Base-by-base conservation (phyloP, 148 eudicot species). In the Dianthus caryophyllus region DNA sequence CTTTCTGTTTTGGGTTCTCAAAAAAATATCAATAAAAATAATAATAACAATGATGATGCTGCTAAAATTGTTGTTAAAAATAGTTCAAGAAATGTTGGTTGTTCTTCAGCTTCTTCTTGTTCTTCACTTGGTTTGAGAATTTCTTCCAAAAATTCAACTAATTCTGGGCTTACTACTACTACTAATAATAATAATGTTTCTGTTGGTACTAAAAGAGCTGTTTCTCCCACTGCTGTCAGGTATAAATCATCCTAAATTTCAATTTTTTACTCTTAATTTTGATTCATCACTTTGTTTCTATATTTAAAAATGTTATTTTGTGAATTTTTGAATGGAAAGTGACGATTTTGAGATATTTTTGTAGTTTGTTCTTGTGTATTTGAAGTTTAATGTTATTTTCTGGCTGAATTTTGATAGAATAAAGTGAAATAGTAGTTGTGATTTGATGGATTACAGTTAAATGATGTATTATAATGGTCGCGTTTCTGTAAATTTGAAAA, bases 181-280 rank as follows among this genome's bases (percentile, higher is more conserved):
- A 30, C 15, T 57, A 56, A 55, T 43, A 55, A 13, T 17, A 41
- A 54, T 11, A 66, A 54, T 80, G 65, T 39, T 70, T 67, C 81
- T 36, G 64, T 80, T 71, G 96, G 89, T 39, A 78, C 82, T 58
- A 89, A 89, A 72, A 85, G 96, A 65, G 82, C 79, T 73, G 88
- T 86, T 57, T 83, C 96, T 33, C 90, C 96, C 60, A 68, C 81
- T 68, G 83, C 74, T 31, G 72, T 76, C 60, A 77, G 88, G 87
- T 84, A 67, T n/a, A n/a, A n/a, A n/a, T n/a, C n/a, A n/a, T n/a
- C n/a, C n/a, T n/a, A n/a, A n/a, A n/a, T 53, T 21, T 64, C 21
- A 9, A 5, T 56, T 21, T 25, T 39, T 6, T 5, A 13, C 31
- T 47, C 2, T 16, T 14, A 1, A 0, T 14, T 24, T 9, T 14